Evolutionary conservation across 139 green algal genomes (phyloP).

Genomic region (Tetradesmus lagerheimii): DNA sequence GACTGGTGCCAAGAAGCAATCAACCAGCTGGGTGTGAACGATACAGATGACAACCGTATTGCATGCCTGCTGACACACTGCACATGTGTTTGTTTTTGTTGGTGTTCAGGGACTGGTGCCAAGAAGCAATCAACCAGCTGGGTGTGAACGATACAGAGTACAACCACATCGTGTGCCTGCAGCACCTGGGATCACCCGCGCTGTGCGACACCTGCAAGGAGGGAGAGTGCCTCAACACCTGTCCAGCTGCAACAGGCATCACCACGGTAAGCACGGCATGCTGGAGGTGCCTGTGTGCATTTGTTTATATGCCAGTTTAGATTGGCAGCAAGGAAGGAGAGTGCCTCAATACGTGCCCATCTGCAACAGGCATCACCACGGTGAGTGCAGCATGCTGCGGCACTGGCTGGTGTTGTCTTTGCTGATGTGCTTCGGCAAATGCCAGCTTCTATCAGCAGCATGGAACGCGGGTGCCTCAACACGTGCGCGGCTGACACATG

Average conservation of each 20-base stretch:
- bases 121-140: constrained; percentile 8
- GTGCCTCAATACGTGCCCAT: constrained; percentile 17
- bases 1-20: background rate
- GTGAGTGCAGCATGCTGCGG: background rate
- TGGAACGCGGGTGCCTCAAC: background rate
- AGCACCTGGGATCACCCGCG: background rate
- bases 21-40: background rate
- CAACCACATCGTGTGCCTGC: constrained; percentile 32
- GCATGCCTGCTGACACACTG: background rate
- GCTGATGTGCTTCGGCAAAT: too few relatives aligned
- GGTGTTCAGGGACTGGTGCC: constrained; percentile 32
- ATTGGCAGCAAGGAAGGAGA: background rate
- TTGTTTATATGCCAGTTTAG: too few relatives aligned
- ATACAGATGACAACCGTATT: too few relatives aligned
- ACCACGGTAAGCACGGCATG: background rate
- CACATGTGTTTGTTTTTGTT: background rate
- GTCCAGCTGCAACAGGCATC: constrained; percentile 19
- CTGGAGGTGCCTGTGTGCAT: too few relatives aligned
- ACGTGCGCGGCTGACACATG: constrained; percentile 12
- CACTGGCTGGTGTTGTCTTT: too few relatives aligned
- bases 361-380: constrained; percentile 13
- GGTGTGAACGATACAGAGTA: background rate
- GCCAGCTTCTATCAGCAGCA: too few relatives aligned
- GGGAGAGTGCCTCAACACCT: background rate
- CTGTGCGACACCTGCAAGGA: constrained; percentile 20